Evolutionary conservation across 768 basidiomycete genomes (phyloP).

Genomic region (Tubosaeta brunneosetosa): DNA sequence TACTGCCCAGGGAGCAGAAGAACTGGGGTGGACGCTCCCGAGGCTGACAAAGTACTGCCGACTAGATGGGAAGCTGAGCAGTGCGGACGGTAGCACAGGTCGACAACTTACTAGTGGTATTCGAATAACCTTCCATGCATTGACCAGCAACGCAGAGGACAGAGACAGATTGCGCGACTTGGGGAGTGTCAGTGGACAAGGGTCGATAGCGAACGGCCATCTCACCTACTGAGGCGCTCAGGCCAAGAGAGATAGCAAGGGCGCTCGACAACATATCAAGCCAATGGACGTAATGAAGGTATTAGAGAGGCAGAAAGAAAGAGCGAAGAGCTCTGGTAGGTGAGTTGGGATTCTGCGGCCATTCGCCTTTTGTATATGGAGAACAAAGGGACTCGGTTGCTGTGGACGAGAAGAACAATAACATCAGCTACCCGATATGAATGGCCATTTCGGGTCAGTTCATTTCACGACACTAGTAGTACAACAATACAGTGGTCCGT

Average conservation of each 20-base stretch:
- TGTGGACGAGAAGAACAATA: conserved; percentile 23
- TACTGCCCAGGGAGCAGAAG: conserved; percentile 78
- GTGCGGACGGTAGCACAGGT: conserved; percentile 1
- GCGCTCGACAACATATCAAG: conserved; percentile 39
- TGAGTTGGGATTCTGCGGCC: conserved; percentile 3
- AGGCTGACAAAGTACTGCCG: conserved; percentile 59
- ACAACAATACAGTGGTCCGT: neutral
- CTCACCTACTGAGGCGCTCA: conserved; percentile 39
- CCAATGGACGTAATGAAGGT: conserved; percentile 23
- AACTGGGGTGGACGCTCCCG: conserved; percentile 48
- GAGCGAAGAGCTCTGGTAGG: conserved; percentile 20
- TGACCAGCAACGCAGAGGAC: conserved; percentile 85
- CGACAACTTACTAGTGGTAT: conserved; percentile 55
- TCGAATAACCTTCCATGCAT: conserved; percentile 77
- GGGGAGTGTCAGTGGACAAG: neutral
- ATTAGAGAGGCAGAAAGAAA: conserved; percentile 14
- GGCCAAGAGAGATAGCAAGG: conserved; percentile 33
- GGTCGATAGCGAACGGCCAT: neutral
- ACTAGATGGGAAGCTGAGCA: conserved; percentile 40
- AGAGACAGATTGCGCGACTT: conserved; percentile 55
- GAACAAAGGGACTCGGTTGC: conserved; percentile 26
- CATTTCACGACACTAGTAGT: neutral
- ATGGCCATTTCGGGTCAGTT: conserved; percentile 6
- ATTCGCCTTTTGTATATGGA: conserved; percentile 27
- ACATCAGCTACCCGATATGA: conserved; percentile 7